phyloP scores from a whole-genome alignment of 805 yeast genomes.

The Vanderwaltozyma yarrowii region DNA sequence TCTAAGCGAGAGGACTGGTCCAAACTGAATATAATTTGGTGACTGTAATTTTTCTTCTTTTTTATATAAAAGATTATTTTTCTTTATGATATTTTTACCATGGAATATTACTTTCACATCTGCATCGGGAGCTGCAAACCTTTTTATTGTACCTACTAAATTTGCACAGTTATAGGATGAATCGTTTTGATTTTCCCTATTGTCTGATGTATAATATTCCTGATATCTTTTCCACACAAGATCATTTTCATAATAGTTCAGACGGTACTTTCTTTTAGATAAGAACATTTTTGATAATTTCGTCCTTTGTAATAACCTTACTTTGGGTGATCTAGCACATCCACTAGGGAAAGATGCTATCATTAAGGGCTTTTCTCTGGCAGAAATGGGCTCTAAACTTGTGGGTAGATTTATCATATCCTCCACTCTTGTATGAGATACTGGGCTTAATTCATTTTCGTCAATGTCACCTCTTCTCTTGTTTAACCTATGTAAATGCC shows the following conservation, averaged over 20 bases:
- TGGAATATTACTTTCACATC: slow-evolving; percentile 24
- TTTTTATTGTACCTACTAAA: slow-evolving; percentile 17
- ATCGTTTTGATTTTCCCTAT: too few relatives aligned
- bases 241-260: slow-evolving; percentile 14
- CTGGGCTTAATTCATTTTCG: slow-evolving; percentile 8
- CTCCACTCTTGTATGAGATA: slow-evolving; percentile 14
- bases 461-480: slow-evolving; percentile 3
- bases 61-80: background rate
- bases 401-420: slow-evolving; percentile 21
- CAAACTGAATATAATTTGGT: slow-evolving; percentile 1
- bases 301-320: slow-evolving; percentile 17
- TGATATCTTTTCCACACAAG: background rate
- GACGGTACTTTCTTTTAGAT: slow-evolving; percentile 19
- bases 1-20: slow-evolving; percentile 1
- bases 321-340: slow-evolving; percentile 19
- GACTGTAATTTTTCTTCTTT: background rate
- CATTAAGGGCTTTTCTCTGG: slow-evolving; percentile 20
- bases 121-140: slow-evolving; percentile 17
- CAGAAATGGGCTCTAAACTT: slow-evolving; percentile 7
- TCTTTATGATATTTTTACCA: slow-evolving; percentile 19
- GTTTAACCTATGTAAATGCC: slow-evolving; percentile 19
- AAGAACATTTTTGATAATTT: slow-evolving; percentile 13
- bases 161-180: slow-evolving; percentile 11
- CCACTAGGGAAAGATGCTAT: slow-evolving; percentile 24
- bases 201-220: slow-evolving; percentile 1